These are phyloP conservation scores for Papilionanthe hybrid DNA, from an alignment of 116 monocot genomes.

Conservation along the genomic window DNA sequence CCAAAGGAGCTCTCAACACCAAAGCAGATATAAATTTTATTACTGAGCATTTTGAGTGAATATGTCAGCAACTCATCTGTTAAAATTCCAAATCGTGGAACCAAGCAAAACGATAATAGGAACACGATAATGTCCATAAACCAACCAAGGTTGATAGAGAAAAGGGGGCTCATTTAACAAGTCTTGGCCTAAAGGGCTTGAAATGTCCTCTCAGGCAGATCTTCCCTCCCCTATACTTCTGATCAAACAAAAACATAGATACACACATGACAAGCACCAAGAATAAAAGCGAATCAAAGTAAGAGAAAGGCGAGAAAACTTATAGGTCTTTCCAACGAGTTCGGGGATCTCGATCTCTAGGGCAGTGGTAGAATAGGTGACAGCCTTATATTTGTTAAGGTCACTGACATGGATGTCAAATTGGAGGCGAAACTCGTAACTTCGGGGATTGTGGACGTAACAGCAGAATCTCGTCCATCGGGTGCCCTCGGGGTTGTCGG, in stretches of 20 bases:
- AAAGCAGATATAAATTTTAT: not conserved
- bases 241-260: not conserved
- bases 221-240: conserved; percentile 98
- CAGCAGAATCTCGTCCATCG: conserved; percentile 88
- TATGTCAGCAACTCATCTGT: not conserved
- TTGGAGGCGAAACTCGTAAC: conserved; percentile 88
- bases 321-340: conserved; percentile 96
- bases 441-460: conserved; percentile 93
- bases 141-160: not conserved
- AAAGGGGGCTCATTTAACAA: conserved; percentile 30
- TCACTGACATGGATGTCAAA: conserved; percentile 97
- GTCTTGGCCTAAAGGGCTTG: conserved; percentile 99
- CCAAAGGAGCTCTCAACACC: not conserved
- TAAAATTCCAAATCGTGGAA: conserved; percentile 66
- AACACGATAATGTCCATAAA: not conserved
- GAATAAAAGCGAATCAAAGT: not conserved
- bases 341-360: conserved; percentile 97
- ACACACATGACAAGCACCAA: not conserved
- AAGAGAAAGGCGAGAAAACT: conserved; percentile 31
- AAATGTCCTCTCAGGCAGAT: conserved; percentile 97
- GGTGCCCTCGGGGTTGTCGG: conserved; percentile 82
- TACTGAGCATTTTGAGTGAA: not conserved
- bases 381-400: no score
- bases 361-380: conserved; percentile 88
- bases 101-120: not conserved